phyloP scores from a whole-genome alignment of 495 filamentous ascomycete species.

The Penicillium cosmopolitanum region DNA sequence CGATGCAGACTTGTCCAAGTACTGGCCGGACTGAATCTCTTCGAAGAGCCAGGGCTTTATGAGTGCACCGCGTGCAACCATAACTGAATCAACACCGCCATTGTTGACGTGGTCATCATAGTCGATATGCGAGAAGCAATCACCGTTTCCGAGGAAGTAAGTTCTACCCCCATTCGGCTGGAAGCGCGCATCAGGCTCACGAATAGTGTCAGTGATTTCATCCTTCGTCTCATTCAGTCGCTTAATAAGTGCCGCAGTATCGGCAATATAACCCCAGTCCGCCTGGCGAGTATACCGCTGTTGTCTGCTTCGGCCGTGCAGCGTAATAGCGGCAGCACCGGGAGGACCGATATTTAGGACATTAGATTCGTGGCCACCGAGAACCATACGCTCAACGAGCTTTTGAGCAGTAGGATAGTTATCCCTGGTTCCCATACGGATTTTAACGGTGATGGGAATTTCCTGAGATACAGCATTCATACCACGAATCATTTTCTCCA shows the following conservation, averaged over 20 bases:
- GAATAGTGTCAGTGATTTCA: slow-evolving; percentile 70
- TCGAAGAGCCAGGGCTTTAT: slow-evolving; percentile 99
- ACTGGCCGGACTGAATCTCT: slow-evolving; percentile 88
- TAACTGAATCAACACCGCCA: slow-evolving; percentile 80
- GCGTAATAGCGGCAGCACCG: slow-evolving; percentile 88
- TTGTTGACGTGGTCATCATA: slow-evolving; percentile 79
- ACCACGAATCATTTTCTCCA: slow-evolving; percentile 89
- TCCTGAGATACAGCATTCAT: slow-evolving; percentile 92
- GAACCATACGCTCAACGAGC: slow-evolving; percentile 77
- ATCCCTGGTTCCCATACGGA: slow-evolving; percentile 88
- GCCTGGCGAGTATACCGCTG: slow-evolving; percentile 89
- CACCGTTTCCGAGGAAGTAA: slow-evolving; percentile 95
- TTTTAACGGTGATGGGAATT: slow-evolving; percentile 90
- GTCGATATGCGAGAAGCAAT: slow-evolving; percentile 90
- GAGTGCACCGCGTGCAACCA: slow-evolving; percentile 88
- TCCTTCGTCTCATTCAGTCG: slow-evolving; percentile 67
- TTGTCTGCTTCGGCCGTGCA: slow-evolving; percentile 91
- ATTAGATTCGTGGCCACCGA: slow-evolving; percentile 70
- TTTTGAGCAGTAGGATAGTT: slow-evolving; percentile 77
- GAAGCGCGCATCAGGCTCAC: slow-evolving; percentile 70
- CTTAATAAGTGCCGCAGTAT: slow-evolving; percentile 84
- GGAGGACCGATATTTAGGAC: slow-evolving; percentile 64
- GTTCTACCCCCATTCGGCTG: slow-evolving; percentile 65
- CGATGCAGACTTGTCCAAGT: slow-evolving; percentile 87
- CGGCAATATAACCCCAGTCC: slow-evolving; percentile 92